phyloP scores from a whole-genome alignment of 208 protist genomes.

The Crithidia expoeki region DNA sequence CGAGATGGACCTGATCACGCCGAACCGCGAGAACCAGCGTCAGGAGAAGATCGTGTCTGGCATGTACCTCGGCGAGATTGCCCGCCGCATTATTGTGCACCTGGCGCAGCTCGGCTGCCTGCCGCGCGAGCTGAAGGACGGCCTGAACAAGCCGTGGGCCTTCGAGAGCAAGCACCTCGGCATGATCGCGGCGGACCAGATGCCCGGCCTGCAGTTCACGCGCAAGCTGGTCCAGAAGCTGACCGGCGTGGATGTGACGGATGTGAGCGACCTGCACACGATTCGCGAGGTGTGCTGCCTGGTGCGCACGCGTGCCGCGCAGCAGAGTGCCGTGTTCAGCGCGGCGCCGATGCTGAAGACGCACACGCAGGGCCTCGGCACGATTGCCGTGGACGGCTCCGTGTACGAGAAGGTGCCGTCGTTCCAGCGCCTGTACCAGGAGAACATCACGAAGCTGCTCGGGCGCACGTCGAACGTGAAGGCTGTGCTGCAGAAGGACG shows the following conservation, averaged over 20 bases:
- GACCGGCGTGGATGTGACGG: slow-evolving; percentile 50
- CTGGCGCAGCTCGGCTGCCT: too few species aligned
- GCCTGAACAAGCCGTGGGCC: too few species aligned
- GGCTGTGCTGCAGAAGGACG: slow-evolving; percentile 80
- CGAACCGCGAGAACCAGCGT: slow-evolving; percentile 71
- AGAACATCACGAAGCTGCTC: slow-evolving; percentile 71
- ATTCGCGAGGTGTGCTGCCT: slow-evolving; percentile 71
- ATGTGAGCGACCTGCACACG: slow-evolving; percentile 50
- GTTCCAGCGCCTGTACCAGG: slow-evolving; percentile 84
- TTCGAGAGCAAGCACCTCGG: slow-evolving; percentile 62
- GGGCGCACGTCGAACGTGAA: slow-evolving; percentile 56
- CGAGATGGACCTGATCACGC: slow-evolving; percentile 62
- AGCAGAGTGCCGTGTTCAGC: slow-evolving; percentile 71
- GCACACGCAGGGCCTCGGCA: slow-evolving; percentile 60
- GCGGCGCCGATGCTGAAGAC: slow-evolving; percentile 81
- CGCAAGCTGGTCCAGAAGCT: slow-evolving; percentile 52
- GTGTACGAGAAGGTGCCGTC: slow-evolving; percentile 90
- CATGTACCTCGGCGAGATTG: slow-evolving; percentile 91
- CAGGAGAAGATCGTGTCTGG: slow-evolving; percentile 92
- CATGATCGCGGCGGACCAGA: slow-evolving; percentile 66
- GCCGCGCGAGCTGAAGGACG: too few species aligned
- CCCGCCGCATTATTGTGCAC: slow-evolving; percentile 63
- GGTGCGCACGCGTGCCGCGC: slow-evolving; percentile 79
- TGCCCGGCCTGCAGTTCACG: slow-evolving; percentile 75
- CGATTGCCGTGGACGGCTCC: slow-evolving; percentile 82